Evolutionary conservation across 2,329 filamentous ascomycete genomes (phyloP), one percentile per base, ranked within the genome.

Genomic region (Coniochaeta pulveracea): DNA sequence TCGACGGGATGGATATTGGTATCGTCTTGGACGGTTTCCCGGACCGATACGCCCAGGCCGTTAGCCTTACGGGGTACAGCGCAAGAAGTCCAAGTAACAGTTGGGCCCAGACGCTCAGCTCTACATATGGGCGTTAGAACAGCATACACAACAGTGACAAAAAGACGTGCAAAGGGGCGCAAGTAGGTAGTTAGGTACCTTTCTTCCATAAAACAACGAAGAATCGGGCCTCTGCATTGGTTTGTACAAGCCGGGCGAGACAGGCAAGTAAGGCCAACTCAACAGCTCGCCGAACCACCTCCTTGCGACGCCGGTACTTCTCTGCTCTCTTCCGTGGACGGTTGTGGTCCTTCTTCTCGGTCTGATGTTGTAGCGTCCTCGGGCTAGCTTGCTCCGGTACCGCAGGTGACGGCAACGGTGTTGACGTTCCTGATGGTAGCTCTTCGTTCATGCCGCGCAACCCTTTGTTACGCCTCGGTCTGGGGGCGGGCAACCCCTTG

Each of bases 401-500:
- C 5, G 58, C 56, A 2, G 69, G 64, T 3, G 69, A 72, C 8
- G 66, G 56, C 27, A 69, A 43, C 2, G 73, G 74, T 8, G 72
- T 76, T 2, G 70, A 68, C 4, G 61, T 49, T 6, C 67, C 67
- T 0, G 75, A 78, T 3, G 69, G 46, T 3, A 48, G 50, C 46
- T 69, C n/a, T n/a, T n/a, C 76, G 43, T 72, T 66, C 37, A 55
- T 57, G 37, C 72, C 78, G 38, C 80, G 71, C 31, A 94, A 56
- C 6, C 86, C 88, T 58, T 94, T 95, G 50, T 82, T 79, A 19
- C 75, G 66, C 39, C 76, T 71, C 7, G 69, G 45, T n/a, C 69
- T 79, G 3, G 88, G 83, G 3, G 88, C 84, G 2, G 89, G 88
- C 15, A 95, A 61, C 1, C 86, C 82, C 52, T 81, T 91, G 36